phyloP scores from a whole-genome alignment of 2,329 filamentous ascomycete genomes.

The Dactylellina cionopaga region DNA sequence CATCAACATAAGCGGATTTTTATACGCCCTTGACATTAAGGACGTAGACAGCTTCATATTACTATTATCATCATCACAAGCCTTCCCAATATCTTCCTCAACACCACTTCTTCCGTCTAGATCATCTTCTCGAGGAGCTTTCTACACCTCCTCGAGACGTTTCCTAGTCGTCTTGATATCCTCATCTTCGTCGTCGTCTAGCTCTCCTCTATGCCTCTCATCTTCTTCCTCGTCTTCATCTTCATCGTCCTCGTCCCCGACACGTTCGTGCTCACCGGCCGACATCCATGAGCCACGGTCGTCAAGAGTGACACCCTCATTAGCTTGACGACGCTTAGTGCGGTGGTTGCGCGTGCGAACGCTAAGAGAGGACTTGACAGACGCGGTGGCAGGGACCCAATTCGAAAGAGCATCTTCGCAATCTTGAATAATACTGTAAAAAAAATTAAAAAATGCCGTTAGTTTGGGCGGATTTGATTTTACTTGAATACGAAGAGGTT shows the following conservation, averaged over 20 bases:
- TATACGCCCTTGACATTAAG: constrained; percentile 4
- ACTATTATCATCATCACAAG: constrained; percentile 21
- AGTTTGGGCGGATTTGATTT: constrained; percentile 54
- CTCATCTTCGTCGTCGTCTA: constrained; percentile 43
- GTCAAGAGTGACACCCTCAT: constrained; percentile 45
- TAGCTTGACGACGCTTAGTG: constrained; percentile 54
- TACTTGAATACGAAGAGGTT: neutral
- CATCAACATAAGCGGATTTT: constrained; percentile 2
- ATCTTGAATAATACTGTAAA: constrained; percentile 87
- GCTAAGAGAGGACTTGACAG: constrained; percentile 86
- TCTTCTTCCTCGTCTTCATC: constrained; percentile 40
- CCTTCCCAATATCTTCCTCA: neutral
- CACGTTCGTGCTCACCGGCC: constrained; percentile 44
- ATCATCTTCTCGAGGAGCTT: neutral
- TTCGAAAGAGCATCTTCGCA: constrained; percentile 97
- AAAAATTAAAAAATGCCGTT: neutral
- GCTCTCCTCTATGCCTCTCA: constrained; percentile 25
- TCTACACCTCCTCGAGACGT: constrained; percentile 43
- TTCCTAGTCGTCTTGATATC: constrained; percentile 41
- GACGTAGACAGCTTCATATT: neutral
- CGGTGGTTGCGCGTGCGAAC: constrained; percentile 78
- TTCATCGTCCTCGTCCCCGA: constrained; percentile 30
- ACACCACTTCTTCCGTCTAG: neutral
- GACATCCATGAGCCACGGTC: constrained; percentile 47
- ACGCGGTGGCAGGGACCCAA: constrained; percentile 91